Evolutionary conservation across 2,329 filamentous ascomycete species (phyloP).

Genomic region (Talaromyces sp.): DNA sequence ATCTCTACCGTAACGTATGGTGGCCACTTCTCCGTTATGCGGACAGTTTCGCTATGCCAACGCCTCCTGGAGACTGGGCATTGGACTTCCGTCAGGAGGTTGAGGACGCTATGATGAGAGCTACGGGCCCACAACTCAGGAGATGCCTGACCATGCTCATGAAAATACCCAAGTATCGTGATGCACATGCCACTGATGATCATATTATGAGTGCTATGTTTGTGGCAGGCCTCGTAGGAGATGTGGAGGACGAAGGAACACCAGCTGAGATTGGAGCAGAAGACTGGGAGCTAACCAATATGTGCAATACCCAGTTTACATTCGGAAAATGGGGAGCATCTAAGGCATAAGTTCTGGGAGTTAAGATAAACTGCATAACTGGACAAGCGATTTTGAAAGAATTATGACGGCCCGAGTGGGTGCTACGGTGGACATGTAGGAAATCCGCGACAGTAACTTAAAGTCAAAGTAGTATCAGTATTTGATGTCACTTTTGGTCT

Average conservation of each 20-base stretch:
- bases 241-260: conserved; percentile 1
- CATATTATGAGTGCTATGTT: conserved; percentile 67
- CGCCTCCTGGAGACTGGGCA: conserved; percentile 59
- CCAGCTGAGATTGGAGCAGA: conserved; percentile 1
- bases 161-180: conserved; percentile 65
- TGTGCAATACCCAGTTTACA: conserved; percentile 62
- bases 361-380: no score
- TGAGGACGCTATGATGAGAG: conserved; percentile 58
- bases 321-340: conserved; percentile 47
- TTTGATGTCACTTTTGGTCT: no score
- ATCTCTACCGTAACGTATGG: conserved; percentile 68
- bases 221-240: conserved; percentile 33
- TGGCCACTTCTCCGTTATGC: conserved; percentile 42
- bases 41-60: conserved; percentile 47
- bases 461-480: no score
- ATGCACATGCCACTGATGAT: conserved; percentile 68
- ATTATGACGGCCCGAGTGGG: no score
- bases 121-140: conserved; percentile 50
- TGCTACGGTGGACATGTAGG: no score
- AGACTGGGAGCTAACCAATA: conserved; percentile 62
- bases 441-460: no score
- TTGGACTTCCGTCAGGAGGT: conserved; percentile 67
- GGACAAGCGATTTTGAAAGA: no score
- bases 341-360: no score
- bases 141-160: conserved; percentile 54